Conservation (phyloP, 2,329 filamentous ascomycete species). For the Sporothrix globosa region DNA sequence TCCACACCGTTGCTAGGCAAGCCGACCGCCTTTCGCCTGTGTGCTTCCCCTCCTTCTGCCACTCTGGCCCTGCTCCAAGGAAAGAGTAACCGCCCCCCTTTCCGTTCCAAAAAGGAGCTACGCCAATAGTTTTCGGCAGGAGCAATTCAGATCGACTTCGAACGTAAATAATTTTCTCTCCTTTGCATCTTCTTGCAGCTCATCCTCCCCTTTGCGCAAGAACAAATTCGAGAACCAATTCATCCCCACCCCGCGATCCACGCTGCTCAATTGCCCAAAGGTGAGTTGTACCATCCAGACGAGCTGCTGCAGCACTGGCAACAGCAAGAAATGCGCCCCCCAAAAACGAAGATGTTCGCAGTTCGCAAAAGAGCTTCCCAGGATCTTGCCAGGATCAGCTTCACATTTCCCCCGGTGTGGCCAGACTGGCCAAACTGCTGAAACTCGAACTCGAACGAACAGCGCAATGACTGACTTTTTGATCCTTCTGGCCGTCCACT, state of each 20-base stretch:
- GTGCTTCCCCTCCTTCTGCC: constrained; percentile 18
- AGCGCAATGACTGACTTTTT: constrained; percentile 11
- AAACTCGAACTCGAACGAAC: background rate
- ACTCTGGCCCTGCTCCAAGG: constrained; percentile 2
- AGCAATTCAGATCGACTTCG: constrained; percentile 30
- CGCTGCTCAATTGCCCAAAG: constrained; percentile 28
- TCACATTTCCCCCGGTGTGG: background rate
- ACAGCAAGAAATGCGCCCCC: constrained; percentile 10
- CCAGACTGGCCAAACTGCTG: background rate
- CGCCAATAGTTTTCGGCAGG: constrained; percentile 33
- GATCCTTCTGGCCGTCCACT: constrained; percentile 14
- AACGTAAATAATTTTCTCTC: constrained; percentile 32
- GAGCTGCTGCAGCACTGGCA: constrained; percentile 13
- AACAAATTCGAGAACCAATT: constrained; percentile 6
- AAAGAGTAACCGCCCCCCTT: constrained; percentile 21
- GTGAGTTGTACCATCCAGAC: constrained; percentile 28
- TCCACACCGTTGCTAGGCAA: constrained; percentile 30
- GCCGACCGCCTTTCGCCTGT: constrained; percentile 29
- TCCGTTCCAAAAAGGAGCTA: constrained; percentile 31
- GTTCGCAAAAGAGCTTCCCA: background rate
- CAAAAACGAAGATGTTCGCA: background rate
- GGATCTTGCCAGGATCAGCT: background rate
- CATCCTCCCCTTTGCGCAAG: constrained; percentile 20
- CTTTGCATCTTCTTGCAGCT: constrained; percentile 24
- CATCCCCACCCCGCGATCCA: constrained; percentile 17